A percentile compares a stretch with the other conserved stretches of the same genome.
These are phyloP conservation scores for Fusarium sp. DNA, from an alignment of 2,329 filamentous ascomycete species.

Conservation along the genomic window DNA sequence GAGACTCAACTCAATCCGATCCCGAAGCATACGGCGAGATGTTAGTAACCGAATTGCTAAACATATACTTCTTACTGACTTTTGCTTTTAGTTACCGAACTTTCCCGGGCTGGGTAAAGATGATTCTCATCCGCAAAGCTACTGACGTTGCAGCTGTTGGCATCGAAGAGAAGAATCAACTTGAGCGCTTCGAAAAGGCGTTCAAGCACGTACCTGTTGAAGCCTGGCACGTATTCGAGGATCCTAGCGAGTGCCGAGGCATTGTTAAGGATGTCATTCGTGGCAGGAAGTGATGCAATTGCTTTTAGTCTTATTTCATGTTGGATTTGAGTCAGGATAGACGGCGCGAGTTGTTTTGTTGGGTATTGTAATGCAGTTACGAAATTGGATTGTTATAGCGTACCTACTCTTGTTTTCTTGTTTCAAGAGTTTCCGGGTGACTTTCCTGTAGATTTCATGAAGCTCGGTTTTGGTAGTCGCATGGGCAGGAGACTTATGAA, in stretches of 20 bases:
- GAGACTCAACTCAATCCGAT: slow-evolving; percentile 92
- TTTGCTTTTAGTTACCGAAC: slow-evolving; percentile 64
- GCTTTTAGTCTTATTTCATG: not conserved
- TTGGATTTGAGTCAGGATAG: not conserved
- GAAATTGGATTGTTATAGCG: not conserved
- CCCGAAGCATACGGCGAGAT: slow-evolving; percentile 90
- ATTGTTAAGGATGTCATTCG: slow-evolving; percentile 50
- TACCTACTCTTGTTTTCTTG: not conserved
- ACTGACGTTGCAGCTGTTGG: slow-evolving; percentile 77
- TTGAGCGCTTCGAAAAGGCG: slow-evolving; percentile 82
- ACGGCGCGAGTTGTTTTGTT: not conserved
- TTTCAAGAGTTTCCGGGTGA: not conserved
- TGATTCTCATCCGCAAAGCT: slow-evolving; percentile 89
- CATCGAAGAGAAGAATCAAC: slow-evolving; percentile 80
- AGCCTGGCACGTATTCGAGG: slow-evolving; percentile 86
- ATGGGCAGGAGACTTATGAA: too few species aligned
- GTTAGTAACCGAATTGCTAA: slow-evolving; percentile 57
- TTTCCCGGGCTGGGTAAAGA: slow-evolving; percentile 81
- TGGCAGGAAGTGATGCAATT: slow-evolving; percentile 14
- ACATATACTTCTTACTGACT: slow-evolving; percentile 26
- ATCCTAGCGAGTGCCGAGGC: slow-evolving; percentile 73
- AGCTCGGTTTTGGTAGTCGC: not conserved
- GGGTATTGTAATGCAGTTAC: slow-evolving; percentile 1
- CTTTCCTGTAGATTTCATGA: not conserved
- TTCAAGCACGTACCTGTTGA: slow-evolving; percentile 79